Percentiles rank a stretch among this genome's conserved stretches.
Evolutionary conservation across 2,329 filamentous ascomycete species (phyloP).

Genomic region (Tolypocladium endophyticum): DNA sequence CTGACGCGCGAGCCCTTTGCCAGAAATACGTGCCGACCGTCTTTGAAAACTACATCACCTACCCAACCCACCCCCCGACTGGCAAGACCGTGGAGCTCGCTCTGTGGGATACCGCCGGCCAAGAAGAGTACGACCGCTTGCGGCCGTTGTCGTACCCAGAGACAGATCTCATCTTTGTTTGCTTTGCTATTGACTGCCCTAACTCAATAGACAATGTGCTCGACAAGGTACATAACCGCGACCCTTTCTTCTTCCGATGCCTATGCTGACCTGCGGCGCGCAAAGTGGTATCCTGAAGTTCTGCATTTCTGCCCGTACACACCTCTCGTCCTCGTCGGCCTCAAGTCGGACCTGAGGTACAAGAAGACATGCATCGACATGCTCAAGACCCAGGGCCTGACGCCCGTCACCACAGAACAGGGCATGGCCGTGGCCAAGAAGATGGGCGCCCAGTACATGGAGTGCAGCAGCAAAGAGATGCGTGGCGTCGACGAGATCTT

Average conservation of each 20-base stretch:
- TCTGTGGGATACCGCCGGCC: constrained; percentile 95
- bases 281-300: constrained; percentile 96
- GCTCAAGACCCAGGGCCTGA: constrained; percentile 94
- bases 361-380: constrained; percentile 98
- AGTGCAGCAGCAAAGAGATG: constrained; percentile 98
- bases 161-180: constrained; percentile 95
- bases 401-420: constrained; percentile 86
- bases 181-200: constrained; percentile 97
- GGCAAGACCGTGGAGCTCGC: constrained; percentile 95
- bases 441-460: constrained; percentile 94
- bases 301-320: constrained; percentile 98
- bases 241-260: background rate
- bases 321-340: constrained; percentile 85
- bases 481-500: constrained; percentile 94
- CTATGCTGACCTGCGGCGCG: constrained; percentile 3
- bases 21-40: constrained; percentile 99
- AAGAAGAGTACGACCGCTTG: constrained; percentile 96
- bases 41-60: constrained; percentile 99
- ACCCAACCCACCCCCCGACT: constrained; percentile 75
- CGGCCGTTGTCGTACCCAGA: constrained; percentile 95
- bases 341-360: constrained; percentile 92
- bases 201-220: constrained; percentile 97
- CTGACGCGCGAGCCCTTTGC: background rate
- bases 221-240: constrained; percentile 64
- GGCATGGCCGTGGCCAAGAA: constrained; percentile 78